These are phyloP conservation scores for Aspergillus ochraceoroseus DNA, from an alignment of 2,329 filamentous ascomycete species.

Conservation along the genomic window DNA sequence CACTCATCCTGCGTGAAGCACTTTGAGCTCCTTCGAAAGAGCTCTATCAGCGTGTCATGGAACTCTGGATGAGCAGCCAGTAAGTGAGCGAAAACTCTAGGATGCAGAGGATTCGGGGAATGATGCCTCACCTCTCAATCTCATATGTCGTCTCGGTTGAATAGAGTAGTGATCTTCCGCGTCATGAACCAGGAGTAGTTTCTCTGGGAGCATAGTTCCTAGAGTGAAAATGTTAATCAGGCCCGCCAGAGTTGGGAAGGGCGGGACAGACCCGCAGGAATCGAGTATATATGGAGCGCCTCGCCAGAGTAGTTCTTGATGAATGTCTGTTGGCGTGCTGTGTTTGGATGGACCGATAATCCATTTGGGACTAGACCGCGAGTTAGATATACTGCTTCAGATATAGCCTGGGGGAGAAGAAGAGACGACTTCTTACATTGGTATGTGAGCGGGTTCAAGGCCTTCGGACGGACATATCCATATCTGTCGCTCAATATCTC, in stretches of 20 bases:
- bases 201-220: not conserved
- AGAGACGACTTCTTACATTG: not conserved
- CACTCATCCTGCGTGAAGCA: slow-evolving; percentile 2
- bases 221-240: not conserved
- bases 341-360: not conserved
- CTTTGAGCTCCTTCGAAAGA: not conserved
- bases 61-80: not conserved
- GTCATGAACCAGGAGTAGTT: not conserved
- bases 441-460: not conserved
- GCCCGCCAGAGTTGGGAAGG: no score
- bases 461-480: not conserved
- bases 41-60: not conserved
- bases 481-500: not conserved
- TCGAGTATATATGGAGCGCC: not conserved
- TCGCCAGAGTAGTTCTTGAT: not conserved
- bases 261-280: not conserved
- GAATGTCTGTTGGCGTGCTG: not conserved
- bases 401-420: not conserved
- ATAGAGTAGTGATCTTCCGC: slow-evolving; percentile 3
- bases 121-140: not conserved
- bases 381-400: not conserved
- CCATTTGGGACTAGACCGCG: slow-evolving; percentile 1
- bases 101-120: not conserved
- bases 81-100: not conserved
- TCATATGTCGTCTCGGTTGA: not conserved